Evolutionary conservation across 2,329 filamentous ascomycete genomes (phyloP).

Genomic region (Delphinella strobiligena): DNA sequence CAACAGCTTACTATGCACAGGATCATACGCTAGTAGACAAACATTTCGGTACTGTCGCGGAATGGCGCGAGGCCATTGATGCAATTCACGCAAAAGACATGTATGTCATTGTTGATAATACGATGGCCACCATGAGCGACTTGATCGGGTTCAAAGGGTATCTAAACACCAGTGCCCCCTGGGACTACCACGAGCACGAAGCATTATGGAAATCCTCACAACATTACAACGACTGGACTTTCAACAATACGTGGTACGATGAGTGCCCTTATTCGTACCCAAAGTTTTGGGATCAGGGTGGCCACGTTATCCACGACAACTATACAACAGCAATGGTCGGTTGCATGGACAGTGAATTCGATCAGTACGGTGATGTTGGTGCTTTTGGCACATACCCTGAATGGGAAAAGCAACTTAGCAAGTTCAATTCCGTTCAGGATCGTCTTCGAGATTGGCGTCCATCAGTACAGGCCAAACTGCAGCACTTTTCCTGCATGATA

Average conservation of each 20-base stretch:
- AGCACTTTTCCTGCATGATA: conserved; percentile 51
- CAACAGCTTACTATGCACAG: conserved; percentile 42
- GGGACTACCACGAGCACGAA: conserved; percentile 43
- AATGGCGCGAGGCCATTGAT: conserved; percentile 45
- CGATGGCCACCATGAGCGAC: conserved; percentile 50
- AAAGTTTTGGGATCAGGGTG: conserved; percentile 49
- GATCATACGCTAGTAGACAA: conserved; percentile 52
- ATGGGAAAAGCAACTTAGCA: conserved; percentile 51
- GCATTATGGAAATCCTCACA: conserved; percentile 44
- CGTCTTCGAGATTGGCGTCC: conserved; percentile 53
- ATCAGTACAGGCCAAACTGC: conserved; percentile 44
- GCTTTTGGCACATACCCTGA: conserved; percentile 52
- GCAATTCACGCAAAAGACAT: conserved; percentile 51
- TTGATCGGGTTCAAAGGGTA: conserved; percentile 51
- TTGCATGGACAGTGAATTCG: conserved; percentile 47
- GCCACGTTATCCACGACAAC: conserved; percentile 38
- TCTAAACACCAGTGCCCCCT: conserved; percentile 47
- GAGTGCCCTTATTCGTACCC: conserved; percentile 44
- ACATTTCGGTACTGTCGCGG: conserved; percentile 47
- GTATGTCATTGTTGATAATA: conserved; percentile 57
- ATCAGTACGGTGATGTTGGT: conserved; percentile 48
- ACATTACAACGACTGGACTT: conserved; percentile 46
- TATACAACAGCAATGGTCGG: conserved; percentile 18
- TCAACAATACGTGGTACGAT: conserved; percentile 41
- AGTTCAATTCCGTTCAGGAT: conserved; percentile 57